phyloP scores from a whole-genome alignment of 2,329 filamentous ascomycete genomes.

The Exutisphaerella laricina region DNA sequence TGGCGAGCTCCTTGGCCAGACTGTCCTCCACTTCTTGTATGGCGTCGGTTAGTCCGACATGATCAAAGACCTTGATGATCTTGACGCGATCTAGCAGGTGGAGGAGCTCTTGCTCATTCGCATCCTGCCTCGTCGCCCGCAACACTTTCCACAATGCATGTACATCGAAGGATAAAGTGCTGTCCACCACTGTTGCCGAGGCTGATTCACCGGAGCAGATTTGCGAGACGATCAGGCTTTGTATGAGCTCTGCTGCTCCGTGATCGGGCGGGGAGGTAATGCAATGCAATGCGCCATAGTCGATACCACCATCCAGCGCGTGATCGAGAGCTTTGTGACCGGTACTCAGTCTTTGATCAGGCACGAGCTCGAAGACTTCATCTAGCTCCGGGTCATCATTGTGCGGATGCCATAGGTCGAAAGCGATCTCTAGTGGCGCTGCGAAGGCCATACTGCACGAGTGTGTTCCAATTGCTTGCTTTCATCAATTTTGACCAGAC shows the following conservation, averaged over 20 bases:
- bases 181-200: conserved; percentile 43
- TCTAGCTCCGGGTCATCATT: conserved; percentile 55
- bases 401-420: conserved; percentile 8
- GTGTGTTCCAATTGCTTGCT: too few relatives aligned
- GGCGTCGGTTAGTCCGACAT: conserved; percentile 44
- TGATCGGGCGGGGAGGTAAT: conserved; percentile 33
- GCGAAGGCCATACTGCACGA: conserved; percentile 13
- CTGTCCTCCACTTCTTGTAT: conserved; percentile 40
- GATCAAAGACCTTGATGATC: conserved; percentile 49
- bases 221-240: conserved; percentile 36
- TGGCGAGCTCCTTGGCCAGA: conserved; percentile 19
- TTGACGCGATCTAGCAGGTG: conserved; percentile 40
- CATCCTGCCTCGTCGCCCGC: conserved; percentile 2
- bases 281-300: conserved; percentile 33
- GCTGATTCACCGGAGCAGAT: conserved; percentile 30
- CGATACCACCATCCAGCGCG: conserved; percentile 36
- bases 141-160: conserved; percentile 29
- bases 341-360: conserved; percentile 66
- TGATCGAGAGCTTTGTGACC: conserved; percentile 31
- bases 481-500: too few relatives aligned
- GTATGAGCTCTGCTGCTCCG: conserved; percentile 27
- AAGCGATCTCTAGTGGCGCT: conserved; percentile 9
- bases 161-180: conserved; percentile 43
- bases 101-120: conserved; percentile 28
- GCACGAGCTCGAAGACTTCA: conserved; percentile 51